Evolutionary conservation across 2,329 filamentous ascomycete species (phyloP), one percentile per base, ranked within the genome.

Genomic region (Cladorrhinum sp.): DNA sequence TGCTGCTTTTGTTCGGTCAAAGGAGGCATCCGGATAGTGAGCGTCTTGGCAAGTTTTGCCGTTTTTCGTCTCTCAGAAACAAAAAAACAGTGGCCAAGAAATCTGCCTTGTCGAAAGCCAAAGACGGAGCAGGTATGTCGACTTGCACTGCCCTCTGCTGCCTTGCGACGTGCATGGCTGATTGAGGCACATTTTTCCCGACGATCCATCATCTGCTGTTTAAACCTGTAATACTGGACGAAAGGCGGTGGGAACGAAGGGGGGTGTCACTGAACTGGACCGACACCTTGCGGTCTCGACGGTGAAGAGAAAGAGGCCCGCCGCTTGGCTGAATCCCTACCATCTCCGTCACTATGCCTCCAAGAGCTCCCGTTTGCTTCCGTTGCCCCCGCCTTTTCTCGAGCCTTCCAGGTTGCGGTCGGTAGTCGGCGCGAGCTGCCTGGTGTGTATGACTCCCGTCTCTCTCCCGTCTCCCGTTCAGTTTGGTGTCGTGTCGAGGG

Each of bases 371-470:
- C 59, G 50, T 56, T 41, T 25, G 32, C 25, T 32, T 48, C 49
- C 32, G 27, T 53, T 22, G 51, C 13, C 51, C 51, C 24, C 54
- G 38, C 59, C 53, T 36, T 41, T 59, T 55, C 50, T 62, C 62
- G 62, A 64, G 60, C 63, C 61, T 65, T 52, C 54, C 53, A 45
- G 41, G 41, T 45, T 45, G 41, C 13, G 59, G 54, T 58, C 57
- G 56, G 59, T 54, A 49, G 58, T 59, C 62, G 53, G 63, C 60
- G 60, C 64, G 59, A 38, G 58, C 59, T 64, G 64, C 64, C 61
- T 62, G 50, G 60, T 61, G 49, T 8, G 50, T 57, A 60, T 64
- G 63, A 66, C 65, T 66, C 64, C 41, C 58, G 50, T 57, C 54
- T 32, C 48, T 61, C 20, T 51, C 27, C 41, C 18, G 24, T 29